A percentile compares a stretch with the other conserved stretches of the same genome.
Evolutionary conservation across 1,139 yeast genomes (phyloP).

Genomic region (Sugiyamaella grinbergsii): DNA sequence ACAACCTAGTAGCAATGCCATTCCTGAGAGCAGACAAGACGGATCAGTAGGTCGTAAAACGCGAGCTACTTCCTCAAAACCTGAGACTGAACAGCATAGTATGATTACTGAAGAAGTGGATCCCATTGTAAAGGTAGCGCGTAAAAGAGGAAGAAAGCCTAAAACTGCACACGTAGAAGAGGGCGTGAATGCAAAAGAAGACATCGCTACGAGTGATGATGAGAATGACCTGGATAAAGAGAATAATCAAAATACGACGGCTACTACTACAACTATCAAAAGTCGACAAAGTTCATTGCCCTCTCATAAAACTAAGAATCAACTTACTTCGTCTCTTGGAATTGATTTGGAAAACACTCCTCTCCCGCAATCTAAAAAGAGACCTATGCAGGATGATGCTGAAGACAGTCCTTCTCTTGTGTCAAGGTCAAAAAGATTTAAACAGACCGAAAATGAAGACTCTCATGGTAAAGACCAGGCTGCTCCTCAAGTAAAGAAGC

Average conservation of each 20-base stretch:
- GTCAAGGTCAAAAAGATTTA: constrained; percentile 1
- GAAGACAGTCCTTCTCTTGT: constrained; percentile 15
- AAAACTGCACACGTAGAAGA: constrained; percentile 2
- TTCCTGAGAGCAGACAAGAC: constrained; percentile 4
- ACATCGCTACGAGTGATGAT: background rate
- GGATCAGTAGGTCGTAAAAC: background rate
- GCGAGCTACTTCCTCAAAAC: background rate
- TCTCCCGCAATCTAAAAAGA: background rate
- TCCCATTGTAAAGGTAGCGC: background rate
- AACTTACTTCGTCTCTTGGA: constrained; percentile 11
- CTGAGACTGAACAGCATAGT: background rate
- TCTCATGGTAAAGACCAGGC: background rate
- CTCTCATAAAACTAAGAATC: background rate
- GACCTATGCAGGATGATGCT: background rate
- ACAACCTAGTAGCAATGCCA: constrained; percentile 6
- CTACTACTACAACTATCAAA: background rate
- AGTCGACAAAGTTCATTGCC: background rate
- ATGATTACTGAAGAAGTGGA: background rate
- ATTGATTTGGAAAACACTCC: constrained; percentile 10
- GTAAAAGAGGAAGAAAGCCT: constrained; percentile 11
- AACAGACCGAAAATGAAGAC: background rate
- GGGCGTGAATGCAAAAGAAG: background rate
- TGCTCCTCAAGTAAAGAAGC: background rate
- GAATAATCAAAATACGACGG: background rate
- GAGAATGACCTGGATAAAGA: background rate